phyloP scores from a whole-genome alignment of 768 basidiomycete species.

The Rickenella mellea region DNA sequence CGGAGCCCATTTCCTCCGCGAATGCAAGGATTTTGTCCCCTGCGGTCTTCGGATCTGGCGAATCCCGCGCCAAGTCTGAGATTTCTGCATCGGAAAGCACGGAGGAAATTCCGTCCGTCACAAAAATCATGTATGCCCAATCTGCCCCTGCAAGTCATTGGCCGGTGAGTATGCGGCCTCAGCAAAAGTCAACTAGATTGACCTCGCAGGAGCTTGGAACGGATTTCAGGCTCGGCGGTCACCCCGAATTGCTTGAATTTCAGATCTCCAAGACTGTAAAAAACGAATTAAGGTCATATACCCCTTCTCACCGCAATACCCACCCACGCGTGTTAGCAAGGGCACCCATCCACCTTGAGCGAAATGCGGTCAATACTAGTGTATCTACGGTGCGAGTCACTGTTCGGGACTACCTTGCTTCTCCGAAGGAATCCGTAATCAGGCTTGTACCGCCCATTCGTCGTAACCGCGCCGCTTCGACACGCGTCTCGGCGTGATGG shows the following conservation, averaged over 20 bases:
- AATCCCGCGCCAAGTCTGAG: conserved; percentile 74
- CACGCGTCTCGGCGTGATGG: conserved; percentile 88
- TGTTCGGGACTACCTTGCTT: conserved; percentile 62
- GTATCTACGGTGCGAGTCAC: not conserved
- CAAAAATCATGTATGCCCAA: conserved; percentile 79
- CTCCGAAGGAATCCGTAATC: conserved; percentile 91
- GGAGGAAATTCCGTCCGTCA: conserved; percentile 93
- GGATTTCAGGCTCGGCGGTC: conserved; percentile 87
- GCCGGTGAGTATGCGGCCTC: too few relatives aligned
- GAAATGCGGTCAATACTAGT: conserved; percentile 2
- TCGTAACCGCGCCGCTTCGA: conserved; percentile 77
- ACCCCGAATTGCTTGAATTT: conserved; percentile 86
- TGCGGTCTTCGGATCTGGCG: conserved; percentile 65
- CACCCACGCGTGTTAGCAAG: conserved; percentile 87
- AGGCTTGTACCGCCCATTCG: conserved; percentile 85
- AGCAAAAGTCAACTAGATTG: too few relatives aligned
- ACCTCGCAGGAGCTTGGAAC: conserved; percentile 71
- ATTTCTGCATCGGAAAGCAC: conserved; percentile 91
- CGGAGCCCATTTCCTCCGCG: conserved; percentile 78
- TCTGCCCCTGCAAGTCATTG: conserved; percentile 46
- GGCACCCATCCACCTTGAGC: conserved; percentile 86
- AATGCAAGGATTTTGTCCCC: conserved; percentile 78
- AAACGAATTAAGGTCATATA: too few relatives aligned
- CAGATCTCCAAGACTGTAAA: conserved; percentile 71
- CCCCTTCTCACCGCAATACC: conserved; percentile 19